phyloP scores from a whole-genome alignment of 2,329 filamentous ascomycete species.

The Aspergillus cejpii region DNA sequence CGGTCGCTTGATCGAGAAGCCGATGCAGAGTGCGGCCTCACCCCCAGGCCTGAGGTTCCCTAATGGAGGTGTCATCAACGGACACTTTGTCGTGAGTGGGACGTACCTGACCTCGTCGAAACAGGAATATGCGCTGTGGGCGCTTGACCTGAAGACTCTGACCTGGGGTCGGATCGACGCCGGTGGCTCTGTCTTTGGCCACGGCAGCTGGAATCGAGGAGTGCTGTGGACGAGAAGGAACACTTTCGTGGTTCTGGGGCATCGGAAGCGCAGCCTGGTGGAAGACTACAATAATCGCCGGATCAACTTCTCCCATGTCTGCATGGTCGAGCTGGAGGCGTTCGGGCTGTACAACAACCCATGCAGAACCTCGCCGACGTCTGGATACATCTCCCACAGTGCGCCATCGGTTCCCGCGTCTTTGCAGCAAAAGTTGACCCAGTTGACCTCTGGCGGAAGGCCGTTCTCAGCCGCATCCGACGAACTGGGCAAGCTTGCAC shows the following conservation, averaged over 20 bases:
- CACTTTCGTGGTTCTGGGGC: constrained; percentile 90
- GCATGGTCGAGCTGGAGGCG: constrained; percentile 92
- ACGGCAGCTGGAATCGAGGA: constrained; percentile 96
- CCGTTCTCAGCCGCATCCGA: constrained; percentile 70
- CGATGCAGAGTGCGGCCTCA: constrained; percentile 74
- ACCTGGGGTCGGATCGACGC: constrained; percentile 96
- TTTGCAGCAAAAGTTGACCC: constrained; percentile 44
- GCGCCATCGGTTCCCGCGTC: constrained; percentile 57
- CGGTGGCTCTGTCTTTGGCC: constrained; percentile 86
- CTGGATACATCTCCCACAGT: constrained; percentile 78
- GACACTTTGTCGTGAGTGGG: constrained; percentile 93
- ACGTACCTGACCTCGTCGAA: constrained; percentile 97
- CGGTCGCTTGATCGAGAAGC: constrained; percentile 74
- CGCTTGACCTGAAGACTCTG: constrained; percentile 76
- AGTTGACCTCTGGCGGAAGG: constrained; percentile 64
- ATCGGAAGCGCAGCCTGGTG: constrained; percentile 85
- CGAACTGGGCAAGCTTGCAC: constrained; percentile 73
- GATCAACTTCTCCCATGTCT: constrained; percentile 95
- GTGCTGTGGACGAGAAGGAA: constrained; percentile 90
- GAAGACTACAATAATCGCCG: constrained; percentile 97
- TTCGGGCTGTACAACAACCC: constrained; percentile 98
- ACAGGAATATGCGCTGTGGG: constrained; percentile 96
- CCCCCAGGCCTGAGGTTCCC: constrained; percentile 91
- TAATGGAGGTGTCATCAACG: constrained; percentile 91
- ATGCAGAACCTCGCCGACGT: constrained; percentile 67